Conservation (phyloP, 2,329 filamentous ascomycete species). For the Incumbomyces lentus region DNA sequence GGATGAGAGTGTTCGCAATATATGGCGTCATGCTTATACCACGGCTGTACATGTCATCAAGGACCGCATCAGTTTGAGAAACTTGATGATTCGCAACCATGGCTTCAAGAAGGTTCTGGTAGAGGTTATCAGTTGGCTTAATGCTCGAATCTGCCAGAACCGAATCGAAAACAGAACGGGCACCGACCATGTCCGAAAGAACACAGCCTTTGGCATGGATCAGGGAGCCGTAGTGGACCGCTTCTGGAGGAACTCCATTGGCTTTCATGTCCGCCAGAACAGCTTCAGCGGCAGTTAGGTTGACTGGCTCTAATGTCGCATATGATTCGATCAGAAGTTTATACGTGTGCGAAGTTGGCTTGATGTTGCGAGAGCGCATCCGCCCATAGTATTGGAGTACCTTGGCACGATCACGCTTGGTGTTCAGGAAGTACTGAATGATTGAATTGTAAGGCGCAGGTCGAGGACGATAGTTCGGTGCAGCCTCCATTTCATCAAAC, state of each 20-base stretch:
- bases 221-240: constrained; percentile 89
- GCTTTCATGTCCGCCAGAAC: constrained; percentile 69
- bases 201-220: constrained; percentile 95
- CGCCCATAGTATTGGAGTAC: constrained; percentile 90
- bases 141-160: constrained; percentile 60
- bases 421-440: constrained; percentile 98
- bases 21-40: constrained; percentile 85
- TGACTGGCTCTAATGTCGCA: constrained; percentile 81
- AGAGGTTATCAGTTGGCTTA: constrained; percentile 71
- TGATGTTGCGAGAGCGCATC: constrained; percentile 78
- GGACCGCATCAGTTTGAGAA: constrained; percentile 60
- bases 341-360: constrained; percentile 90
- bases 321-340: constrained; percentile 95
- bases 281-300: constrained; percentile 78
- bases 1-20: constrained; percentile 95
- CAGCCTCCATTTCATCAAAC: constrained; percentile 98
- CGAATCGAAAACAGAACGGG: constrained; percentile 69
- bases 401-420: constrained; percentile 90
- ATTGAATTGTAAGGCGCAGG: constrained; percentile 97
- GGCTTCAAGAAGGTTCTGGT: constrained; percentile 91
- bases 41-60: constrained; percentile 63
- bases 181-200: constrained; percentile 78
- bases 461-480: constrained; percentile 97
- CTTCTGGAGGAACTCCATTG: constrained; percentile 67
- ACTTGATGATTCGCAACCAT: constrained; percentile 94